phyloP scores from a whole-genome alignment of 2,329 filamentous ascomycete genomes.

The Metarhizium guizhouense region DNA sequence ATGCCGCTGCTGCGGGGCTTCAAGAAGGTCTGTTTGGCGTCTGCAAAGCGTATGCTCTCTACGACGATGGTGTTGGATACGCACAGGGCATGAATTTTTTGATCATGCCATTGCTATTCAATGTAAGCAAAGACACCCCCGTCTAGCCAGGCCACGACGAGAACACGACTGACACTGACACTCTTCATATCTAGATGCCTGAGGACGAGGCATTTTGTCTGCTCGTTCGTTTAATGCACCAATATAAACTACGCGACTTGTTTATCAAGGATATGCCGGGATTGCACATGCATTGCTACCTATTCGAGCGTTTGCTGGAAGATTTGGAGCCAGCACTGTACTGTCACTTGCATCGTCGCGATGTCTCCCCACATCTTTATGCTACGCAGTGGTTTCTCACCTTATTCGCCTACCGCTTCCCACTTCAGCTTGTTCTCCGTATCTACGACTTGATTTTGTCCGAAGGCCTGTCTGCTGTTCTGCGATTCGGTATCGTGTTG shows the following conservation, averaged over 20 bases:
- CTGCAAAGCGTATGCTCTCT: constrained; percentile 95
- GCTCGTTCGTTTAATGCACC: constrained; percentile 90
- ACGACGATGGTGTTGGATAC: constrained; percentile 90
- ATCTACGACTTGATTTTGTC: constrained; percentile 95
- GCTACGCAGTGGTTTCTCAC: constrained; percentile 99
- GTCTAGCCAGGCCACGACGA: background rate
- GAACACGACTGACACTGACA: background rate
- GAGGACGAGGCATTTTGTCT: constrained; percentile 95
- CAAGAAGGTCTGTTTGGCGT: constrained; percentile 92
- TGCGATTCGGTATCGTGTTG: constrained; percentile 88
- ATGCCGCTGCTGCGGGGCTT: constrained; percentile 79
- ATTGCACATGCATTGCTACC: constrained; percentile 84
- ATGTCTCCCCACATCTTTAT: constrained; percentile 86
- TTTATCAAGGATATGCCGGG: constrained; percentile 96
- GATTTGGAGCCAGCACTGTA: constrained; percentile 91
- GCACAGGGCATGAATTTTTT: constrained; percentile 99
- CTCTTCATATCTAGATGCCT: constrained; percentile 57
- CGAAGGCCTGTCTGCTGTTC: constrained; percentile 84
- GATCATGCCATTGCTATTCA: constrained; percentile 92
- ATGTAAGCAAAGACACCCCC: constrained; percentile 42
- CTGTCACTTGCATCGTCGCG: constrained; percentile 81
- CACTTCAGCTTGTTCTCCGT: constrained; percentile 86
- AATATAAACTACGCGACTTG: constrained; percentile 85
- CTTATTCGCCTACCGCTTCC: constrained; percentile 96
- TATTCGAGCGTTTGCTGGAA: constrained; percentile 89